Evolutionary conservation across 305 asterid genomes (phyloP).

Genomic region (Solanum hybrid): DNA sequence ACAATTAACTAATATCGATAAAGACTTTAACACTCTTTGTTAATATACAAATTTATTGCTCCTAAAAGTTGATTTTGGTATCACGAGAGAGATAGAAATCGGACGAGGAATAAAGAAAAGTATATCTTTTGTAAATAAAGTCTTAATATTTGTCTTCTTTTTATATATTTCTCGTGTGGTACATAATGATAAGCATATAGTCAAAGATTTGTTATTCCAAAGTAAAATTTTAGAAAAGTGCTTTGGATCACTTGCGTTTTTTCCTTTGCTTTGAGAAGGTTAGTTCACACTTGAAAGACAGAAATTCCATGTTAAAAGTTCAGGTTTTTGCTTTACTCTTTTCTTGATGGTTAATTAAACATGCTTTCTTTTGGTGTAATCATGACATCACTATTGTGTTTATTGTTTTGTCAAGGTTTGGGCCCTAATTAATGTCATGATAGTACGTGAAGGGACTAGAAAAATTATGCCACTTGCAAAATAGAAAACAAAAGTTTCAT

Average conservation of each 20-base stretch:
- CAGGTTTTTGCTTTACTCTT: background rate
- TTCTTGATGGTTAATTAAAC: background rate
- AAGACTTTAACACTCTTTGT: no score
- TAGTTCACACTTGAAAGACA: constrained; percentile 8
- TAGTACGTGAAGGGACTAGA: constrained; percentile 4
- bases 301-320: background rate
- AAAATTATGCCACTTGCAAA: background rate
- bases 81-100: background rate
- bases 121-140: background rate
- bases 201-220: constrained; percentile 8
- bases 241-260: background rate
- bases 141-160: background rate
- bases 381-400: background rate
- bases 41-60: no score
- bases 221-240: constrained; percentile 9
- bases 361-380: background rate
- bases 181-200: constrained; percentile 7
- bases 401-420: background rate
- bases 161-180: background rate
- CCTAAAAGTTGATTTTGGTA: no score
- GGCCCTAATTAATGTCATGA: background rate
- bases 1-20: no score
- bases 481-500: background rate
- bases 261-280: background rate
- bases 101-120: constrained; percentile 8